phyloP scores from a whole-genome alignment of 345 rosid species.

The Trapa bicornis region DNA sequence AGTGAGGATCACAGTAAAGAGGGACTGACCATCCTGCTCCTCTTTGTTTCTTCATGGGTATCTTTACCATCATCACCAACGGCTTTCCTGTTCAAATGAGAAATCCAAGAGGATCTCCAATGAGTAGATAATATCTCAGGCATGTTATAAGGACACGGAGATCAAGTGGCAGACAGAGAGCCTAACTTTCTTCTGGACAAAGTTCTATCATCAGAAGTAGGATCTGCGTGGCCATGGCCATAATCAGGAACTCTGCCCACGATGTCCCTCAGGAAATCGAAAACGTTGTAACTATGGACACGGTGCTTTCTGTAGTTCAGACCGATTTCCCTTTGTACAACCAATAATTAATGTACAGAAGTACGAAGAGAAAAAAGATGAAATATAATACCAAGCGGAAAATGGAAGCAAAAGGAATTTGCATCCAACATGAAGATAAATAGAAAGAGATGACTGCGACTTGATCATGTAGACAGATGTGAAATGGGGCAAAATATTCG shows the following conservation, averaged over 20 bases:
- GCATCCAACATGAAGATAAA: constrained; percentile 3
- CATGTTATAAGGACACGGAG: not conserved
- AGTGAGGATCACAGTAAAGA: constrained; percentile 5
- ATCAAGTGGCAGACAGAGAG: not conserved
- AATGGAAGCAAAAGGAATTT: not conserved
- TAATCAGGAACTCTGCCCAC: constrained; percentile 97
- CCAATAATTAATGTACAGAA: not conserved
- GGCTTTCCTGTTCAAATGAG: constrained; percentile 51
- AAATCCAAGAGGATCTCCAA: constrained; percentile 1
- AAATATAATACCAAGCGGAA: not conserved
- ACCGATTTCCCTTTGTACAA: not conserved
- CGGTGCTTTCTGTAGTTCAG: constrained; percentile 77
- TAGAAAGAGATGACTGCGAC: not conserved
- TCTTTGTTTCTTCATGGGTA: constrained; percentile 83
- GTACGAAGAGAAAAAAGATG: not conserved
- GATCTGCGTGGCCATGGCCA: constrained; percentile 61
- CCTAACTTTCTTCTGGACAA: constrained; percentile 65
- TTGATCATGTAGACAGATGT: not conserved
- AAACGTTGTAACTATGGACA: constrained; percentile 87
- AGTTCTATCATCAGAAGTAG: constrained; percentile 55
- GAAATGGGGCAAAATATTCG: not conserved
- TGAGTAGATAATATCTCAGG: not conserved
- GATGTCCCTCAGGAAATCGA: constrained; percentile 92
- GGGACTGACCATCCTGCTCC: constrained; percentile 60
- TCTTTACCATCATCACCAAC: constrained; percentile 60